Evolutionary conservation across 2,329 filamentous ascomycete species (phyloP).

Genomic region (Neopestalotiopsis rosae): DNA sequence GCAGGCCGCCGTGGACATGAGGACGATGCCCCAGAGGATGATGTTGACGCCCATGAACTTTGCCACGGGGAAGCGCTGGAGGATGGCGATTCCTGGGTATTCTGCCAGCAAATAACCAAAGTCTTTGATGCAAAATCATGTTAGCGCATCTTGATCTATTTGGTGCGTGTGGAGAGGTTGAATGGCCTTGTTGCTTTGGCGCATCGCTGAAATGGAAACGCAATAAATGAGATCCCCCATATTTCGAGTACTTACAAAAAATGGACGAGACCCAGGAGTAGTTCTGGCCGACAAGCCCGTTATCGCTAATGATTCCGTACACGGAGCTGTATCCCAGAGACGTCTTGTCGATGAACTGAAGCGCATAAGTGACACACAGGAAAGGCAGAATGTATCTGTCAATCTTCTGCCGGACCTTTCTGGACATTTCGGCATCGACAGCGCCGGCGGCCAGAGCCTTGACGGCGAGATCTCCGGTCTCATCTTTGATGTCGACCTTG

Average conservation of each 20-base stretch:
- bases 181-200: too few species aligned
- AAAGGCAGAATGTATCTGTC: constrained; percentile 29
- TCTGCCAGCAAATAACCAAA: constrained; percentile 46
- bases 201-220: too few species aligned
- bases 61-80: constrained; percentile 38
- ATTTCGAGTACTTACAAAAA: constrained; percentile 22
- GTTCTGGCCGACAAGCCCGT: constrained; percentile 27
- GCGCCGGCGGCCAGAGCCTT: constrained; percentile 35
- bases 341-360: constrained; percentile 35
- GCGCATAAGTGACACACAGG: constrained; percentile 31
- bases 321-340: constrained; percentile 33
- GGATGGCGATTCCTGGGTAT: constrained; percentile 43
- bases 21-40: constrained; percentile 45
- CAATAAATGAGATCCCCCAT: too few species aligned
- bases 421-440: constrained; percentile 30
- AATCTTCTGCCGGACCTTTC: constrained; percentile 27
- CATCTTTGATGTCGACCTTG: constrained; percentile 33
- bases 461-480: constrained; percentile 40
- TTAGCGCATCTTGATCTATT: too few species aligned
- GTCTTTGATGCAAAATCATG: constrained; percentile 5
- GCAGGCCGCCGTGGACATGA: constrained; percentile 30
- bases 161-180: too few species aligned
- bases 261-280: constrained; percentile 33
- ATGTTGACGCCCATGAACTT: constrained; percentile 42
- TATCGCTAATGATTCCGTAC: constrained; percentile 30